Evolutionary conservation across 2,329 filamentous ascomycete genomes (phyloP), one percentile per base, ranked within the genome.

Genomic region (Talaromyces sp.): DNA sequence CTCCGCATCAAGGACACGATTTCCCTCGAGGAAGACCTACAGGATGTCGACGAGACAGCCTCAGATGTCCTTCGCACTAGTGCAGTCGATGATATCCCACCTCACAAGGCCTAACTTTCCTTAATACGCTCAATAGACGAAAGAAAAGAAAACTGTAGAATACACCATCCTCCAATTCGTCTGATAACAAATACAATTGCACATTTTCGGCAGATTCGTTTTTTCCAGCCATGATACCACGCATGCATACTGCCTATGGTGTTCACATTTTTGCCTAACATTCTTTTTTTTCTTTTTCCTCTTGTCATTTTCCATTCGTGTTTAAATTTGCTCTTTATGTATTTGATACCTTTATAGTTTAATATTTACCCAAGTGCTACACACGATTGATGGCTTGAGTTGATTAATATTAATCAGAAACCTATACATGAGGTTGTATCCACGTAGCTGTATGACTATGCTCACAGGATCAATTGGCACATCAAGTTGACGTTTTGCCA

Each of bases 1-100:
- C 73, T 85, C 68, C 88, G 87, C 76, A 89, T 96, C 73, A 82
- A 88, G 72, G 90, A 96, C 71, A 88, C 87, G 7, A 84, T 91
- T 19, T 70, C 82, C 0, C 65, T 95, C 3, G 89, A 93, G 76
- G 87, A 93, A 58, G 92, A 96, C 74, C 79, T 96, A 56, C 84
- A 86, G 71, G 91, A 90, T 71, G 89, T 88, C 26, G 91, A 93
- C 69, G 90, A 95, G 83, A 93, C 88, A 0, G 70, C 88, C 4
- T 86, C 83, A 14, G 89, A 96, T 67, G 88, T 96, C 14, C 71
- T 77, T 11, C 73, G 73, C 1, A 61, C 54, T 4, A 58, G 54
- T 2, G 62, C 54, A 2, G 11, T 32, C 32, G 55, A 54, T 27
- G 27, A 54, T 38, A 26, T 19, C n/a, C 19, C 31, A 11, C 31